A percentile compares a stretch with the other conserved stretches of the same genome.
Conservation (phyloP, 192 early-diverging fungal species). For the Umbelopsis sp. region DNA sequence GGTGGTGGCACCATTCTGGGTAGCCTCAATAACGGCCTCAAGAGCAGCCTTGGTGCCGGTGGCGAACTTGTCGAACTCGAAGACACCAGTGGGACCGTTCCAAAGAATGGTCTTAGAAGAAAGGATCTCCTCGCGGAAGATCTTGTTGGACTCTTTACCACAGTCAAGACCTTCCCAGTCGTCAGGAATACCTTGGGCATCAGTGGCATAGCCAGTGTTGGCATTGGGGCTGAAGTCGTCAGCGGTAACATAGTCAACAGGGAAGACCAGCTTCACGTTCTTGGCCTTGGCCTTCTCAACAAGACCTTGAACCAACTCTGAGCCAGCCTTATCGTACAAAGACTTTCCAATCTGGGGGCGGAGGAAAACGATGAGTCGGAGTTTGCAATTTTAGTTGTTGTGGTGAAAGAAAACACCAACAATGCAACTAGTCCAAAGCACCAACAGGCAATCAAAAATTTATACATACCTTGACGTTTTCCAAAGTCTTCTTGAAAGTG, state of each 20-base stretch:
- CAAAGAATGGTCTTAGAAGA: slow-evolving; percentile 93
- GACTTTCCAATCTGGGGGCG: slow-evolving; percentile 80
- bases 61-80: slow-evolving; percentile 96
- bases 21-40: slow-evolving; percentile 85
- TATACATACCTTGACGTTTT: slow-evolving; percentile 69
- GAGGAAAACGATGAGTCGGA: neutral
- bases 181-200: slow-evolving; percentile 82
- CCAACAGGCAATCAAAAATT: neutral
- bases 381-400: slow-evolving; percentile 7
- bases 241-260: slow-evolving; percentile 87
- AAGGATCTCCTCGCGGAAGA: slow-evolving; percentile 68
- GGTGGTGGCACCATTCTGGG: slow-evolving; percentile 80
- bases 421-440: neutral
- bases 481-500: slow-evolving; percentile 94
- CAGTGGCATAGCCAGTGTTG: slow-evolving; percentile 82
- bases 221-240: slow-evolving; percentile 87
- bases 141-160: slow-evolving; percentile 77
- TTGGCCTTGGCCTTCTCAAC: slow-evolving; percentile 90
- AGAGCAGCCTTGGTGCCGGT: slow-evolving; percentile 81
- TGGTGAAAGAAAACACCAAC: neutral
- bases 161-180: slow-evolving; percentile 95
- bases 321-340: slow-evolving; percentile 86
- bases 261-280: slow-evolving; percentile 88
- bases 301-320: slow-evolving; percentile 78
- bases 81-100: slow-evolving; percentile 98